These are phyloP conservation scores for Vitis rupestris DNA, from an alignment of 164 flowering plant genomes.

Conservation along the genomic window DNA sequence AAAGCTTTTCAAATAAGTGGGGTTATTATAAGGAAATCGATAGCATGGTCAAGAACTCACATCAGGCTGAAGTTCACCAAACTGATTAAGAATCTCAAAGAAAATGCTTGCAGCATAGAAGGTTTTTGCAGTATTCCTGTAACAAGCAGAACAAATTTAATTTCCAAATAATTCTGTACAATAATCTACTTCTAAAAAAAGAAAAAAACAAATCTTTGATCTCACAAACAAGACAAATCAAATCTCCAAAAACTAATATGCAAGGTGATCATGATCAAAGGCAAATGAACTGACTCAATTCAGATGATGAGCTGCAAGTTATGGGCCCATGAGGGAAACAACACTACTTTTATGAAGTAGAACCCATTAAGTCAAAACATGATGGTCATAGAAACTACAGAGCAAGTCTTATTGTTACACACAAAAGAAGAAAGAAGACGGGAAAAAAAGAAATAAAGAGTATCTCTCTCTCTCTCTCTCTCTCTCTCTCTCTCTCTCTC, in stretches of 20 bases:
- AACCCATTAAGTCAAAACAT: too few species aligned
- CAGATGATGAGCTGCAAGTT: too few species aligned
- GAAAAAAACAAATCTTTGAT: not conserved
- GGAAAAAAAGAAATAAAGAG: too few species aligned
- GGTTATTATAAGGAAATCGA: not conserved
- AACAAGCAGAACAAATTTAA: conserved; percentile 15
- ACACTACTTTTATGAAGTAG: too few species aligned
- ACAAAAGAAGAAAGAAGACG: too few species aligned
- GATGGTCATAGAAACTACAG: too few species aligned
- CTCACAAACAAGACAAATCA: not conserved
- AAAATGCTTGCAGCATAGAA: conserved; percentile 99
- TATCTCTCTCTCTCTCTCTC: too few species aligned
- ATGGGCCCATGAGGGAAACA: too few species aligned
- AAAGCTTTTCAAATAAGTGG: not conserved
- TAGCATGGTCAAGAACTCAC: conserved; percentile 43
- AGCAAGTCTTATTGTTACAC: too few species aligned
- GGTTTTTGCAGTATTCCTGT: conserved; percentile 93
- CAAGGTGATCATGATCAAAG: too few species aligned
- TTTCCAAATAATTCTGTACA: not conserved
- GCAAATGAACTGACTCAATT: too few species aligned
- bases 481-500: too few species aligned
- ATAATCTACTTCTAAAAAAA: not conserved
- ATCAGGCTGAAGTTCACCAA: conserved; percentile 89
- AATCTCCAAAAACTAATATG: not conserved
- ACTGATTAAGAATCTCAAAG: conserved; percentile 91